Percentiles rank a stretch among this genome's conserved stretches.
Evolutionary conservation across 345 rosid species (phyloP).

Genomic region (Ricinus communis): DNA sequence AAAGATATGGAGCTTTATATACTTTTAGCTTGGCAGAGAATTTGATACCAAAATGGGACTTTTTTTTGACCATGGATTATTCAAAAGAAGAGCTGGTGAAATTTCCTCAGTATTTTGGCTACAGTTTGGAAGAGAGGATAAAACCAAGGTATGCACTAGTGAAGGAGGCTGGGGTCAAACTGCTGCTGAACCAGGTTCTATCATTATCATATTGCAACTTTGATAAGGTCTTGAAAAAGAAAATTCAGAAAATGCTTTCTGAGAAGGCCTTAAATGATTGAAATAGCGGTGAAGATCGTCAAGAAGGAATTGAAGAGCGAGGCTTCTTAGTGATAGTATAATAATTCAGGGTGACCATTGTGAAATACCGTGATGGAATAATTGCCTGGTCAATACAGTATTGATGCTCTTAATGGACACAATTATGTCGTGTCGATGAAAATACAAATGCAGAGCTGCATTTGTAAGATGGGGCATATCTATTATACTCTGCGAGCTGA

Average conservation of each 20-base stretch:
- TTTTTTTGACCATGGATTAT: slow-evolving; percentile 83
- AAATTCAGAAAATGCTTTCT: slow-evolving; percentile 47
- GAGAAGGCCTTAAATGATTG: slow-evolving; percentile 6
- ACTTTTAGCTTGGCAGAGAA: slow-evolving; percentile 76
- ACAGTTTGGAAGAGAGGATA: slow-evolving; percentile 77
- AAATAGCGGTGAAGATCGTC: slow-evolving; percentile 4
- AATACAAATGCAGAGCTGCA: background rate
- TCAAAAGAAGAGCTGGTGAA: slow-evolving; percentile 70
- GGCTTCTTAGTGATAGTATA: background rate
- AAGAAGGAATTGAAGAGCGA: slow-evolving; percentile 1
- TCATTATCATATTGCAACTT: slow-evolving; percentile 57
- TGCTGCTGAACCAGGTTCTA: slow-evolving; percentile 73
- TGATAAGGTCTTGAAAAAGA: slow-evolving; percentile 58
- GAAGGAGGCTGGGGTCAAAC: slow-evolving; percentile 55
- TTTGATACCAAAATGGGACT: slow-evolving; percentile 85
- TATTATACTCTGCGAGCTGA: background rate
- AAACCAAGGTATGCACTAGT: slow-evolving; percentile 76
- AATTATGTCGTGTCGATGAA: background rate
- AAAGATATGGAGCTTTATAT: slow-evolving; percentile 74
- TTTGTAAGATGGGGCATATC: background rate
- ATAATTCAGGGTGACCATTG: background rate
- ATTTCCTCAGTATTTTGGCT: slow-evolving; percentile 90
- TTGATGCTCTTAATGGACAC: background rate
- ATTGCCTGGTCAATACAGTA: background rate
- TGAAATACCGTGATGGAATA: background rate